Base-by-base conservation (phyloP, 2,329 filamentous ascomycete species). In the Ilyonectria destructans region DNA sequence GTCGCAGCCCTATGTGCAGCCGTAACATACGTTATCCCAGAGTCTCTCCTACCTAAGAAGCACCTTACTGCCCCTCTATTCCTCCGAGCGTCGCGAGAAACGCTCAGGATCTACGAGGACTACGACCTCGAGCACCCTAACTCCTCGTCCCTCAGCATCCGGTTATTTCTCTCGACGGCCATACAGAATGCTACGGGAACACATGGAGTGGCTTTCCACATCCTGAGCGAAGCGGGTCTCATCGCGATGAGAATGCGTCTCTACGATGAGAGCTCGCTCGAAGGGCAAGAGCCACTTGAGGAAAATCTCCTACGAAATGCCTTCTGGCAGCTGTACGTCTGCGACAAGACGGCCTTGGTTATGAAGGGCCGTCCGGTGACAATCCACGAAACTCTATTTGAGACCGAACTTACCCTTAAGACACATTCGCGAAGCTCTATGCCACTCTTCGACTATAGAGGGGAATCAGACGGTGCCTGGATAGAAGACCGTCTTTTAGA, bases 101-200 rank as follows among this genome's bases (percentile, higher is more conserved):
- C 35, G 23, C 58, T 66, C 4, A 52, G 40, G 23, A 48, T 56
- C 33, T 66, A 66, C 31, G 31, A 62, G 5, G 63, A 66, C 21
- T 66, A 66, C 33, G 63, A 66, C 35, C 58, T 66, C 15, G 63
- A 66, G 45, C 26, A 58, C 45, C 63, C 63, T 17, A 15, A 66
- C 26, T 66, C 49, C 7, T 66, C 63, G 31, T 66, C 63, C 6
- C 45, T 66, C 7, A 54, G 12, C 4, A 66, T 66, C 23, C 37
- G 63, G 17, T 10, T 57, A 19, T 43, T 66, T 19, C 52, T 57
- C 10, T 66, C 45, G 13, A 57, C 58, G 15, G 63, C 63, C 21
- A 52, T 62, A 26, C 58, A 66, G 17, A 48, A 43, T 7, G 31
- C 40, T 10, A 51, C 58, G 21, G 63, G 63, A 6, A 66, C 19